Evolutionary conservation across 1,284 basidiomycete species (phyloP), one percentile per base, ranked within the genome.

Genomic region (Ustilago xerochloae): DNA sequence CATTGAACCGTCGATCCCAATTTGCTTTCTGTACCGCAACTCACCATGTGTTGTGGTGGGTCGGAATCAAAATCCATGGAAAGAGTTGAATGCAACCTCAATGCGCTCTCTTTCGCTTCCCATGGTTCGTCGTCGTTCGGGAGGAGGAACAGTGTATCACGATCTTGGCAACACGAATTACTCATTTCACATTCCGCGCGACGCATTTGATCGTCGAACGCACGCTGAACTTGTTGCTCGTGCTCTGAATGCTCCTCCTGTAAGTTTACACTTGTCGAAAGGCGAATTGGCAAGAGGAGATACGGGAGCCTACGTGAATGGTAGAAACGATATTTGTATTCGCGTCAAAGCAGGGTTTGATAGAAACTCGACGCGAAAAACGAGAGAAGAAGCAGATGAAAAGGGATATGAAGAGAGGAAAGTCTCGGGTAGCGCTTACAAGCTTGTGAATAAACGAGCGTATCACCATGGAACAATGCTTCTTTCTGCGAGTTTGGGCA

Each of bases 381-480:
- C 74, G 24, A 28, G 35, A 13, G 39, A 38, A 1, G 65, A 59
- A 24, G 48, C 57, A 4, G 48, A 62, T 29, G 63, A 73, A 32
- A 16, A 32, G 0, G 38, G 49, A 50, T 60, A 48, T 45, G 63
- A 70, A 4, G 76, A 73, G 51, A 66, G 80, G 12, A 80, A 99
- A 91, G 90, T 99, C 56, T 98, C 96, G 48, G 97, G 97, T 33
- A 97, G 94, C 15, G 97, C 97, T 7, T 99, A 97, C 87, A 98
- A 97, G 86, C 92, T 99, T 63, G 92, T 92, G 38, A 92, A 90
- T 75, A 90, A 90, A 65, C 87, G 97, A 16, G 94, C 95, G 1
- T 99, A 98, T 85, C 96, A 99, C 81, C 97, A 99, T 82, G 97
- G 97, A 0, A 99, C 96, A n/a, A 97, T 99, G 96, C 89, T 99